Evolutionary conservation across 148 eudicot genomes (phyloP).

Genomic region (Cornus kousa): DNA sequence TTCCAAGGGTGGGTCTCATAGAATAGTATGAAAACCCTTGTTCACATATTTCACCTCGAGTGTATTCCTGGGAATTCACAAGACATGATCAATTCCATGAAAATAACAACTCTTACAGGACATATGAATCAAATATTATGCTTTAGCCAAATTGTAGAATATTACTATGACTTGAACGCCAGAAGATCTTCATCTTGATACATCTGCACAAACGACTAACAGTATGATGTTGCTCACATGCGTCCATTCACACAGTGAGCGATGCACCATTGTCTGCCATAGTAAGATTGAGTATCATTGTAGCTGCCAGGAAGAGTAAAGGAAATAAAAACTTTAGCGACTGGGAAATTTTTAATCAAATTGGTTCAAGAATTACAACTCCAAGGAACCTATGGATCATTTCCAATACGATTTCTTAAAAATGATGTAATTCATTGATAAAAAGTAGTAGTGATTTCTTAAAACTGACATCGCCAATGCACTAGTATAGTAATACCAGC

Average conservation of each 20-base stretch:
- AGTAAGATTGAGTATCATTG: conserved; percentile 84
- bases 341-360: no score
- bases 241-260: conserved; percentile 54
- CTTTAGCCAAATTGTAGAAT: neutral
- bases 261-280: conserved; percentile 89
- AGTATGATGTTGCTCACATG: neutral
- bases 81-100: neutral
- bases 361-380: neutral
- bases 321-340: neutral
- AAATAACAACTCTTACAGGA: neutral
- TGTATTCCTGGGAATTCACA: no score
- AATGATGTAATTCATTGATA: neutral
- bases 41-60: no score
- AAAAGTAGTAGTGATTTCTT: neutral
- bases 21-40: no score
- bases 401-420: neutral
- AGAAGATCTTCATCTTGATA: neutral
- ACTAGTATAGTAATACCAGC: neutral
- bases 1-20: no score
- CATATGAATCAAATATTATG: neutral
- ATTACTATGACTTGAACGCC: neutral
- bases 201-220: neutral
- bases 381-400: neutral
- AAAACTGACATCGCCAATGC: neutral
- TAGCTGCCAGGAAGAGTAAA: conserved; percentile 47